phyloP scores from a whole-genome alignment of 2,329 filamentous ascomycete species.

The Sporothrix brunneoviolacea region DNA sequence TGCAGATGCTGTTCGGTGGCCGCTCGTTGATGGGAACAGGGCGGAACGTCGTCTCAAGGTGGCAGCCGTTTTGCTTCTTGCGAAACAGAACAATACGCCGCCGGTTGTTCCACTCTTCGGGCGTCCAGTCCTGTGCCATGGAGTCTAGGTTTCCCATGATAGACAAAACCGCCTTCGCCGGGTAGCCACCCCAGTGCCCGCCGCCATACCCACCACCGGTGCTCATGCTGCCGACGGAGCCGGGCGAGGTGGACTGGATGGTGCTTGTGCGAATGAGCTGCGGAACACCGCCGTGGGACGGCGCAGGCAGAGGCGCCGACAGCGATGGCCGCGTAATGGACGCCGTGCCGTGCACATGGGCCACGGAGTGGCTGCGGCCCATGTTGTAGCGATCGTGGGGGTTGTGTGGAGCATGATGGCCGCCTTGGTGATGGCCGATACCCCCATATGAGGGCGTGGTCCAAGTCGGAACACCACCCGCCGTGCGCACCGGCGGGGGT shows the following conservation, averaged over 20 bases:
- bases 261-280: slow-evolving; percentile 52
- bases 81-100: slow-evolving; percentile 84
- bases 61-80: slow-evolving; percentile 73
- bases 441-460: slow-evolving; percentile 39
- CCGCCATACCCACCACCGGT: slow-evolving; percentile 43
- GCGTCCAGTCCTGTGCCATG: slow-evolving; percentile 79
- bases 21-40: slow-evolving; percentile 73
- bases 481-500: slow-evolving; percentile 29
- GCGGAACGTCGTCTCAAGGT: slow-evolving; percentile 73
- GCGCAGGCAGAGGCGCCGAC: slow-evolving; percentile 43
- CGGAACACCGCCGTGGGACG: slow-evolving; percentile 33
- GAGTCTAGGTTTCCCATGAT: slow-evolving; percentile 76
- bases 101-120: slow-evolving; percentile 71
- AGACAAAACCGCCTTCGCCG: slow-evolving; percentile 77
- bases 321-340: slow-evolving; percentile 38
- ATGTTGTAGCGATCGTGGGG: slow-evolving; percentile 18
- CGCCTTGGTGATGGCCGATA: slow-evolving; percentile 18
- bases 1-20: slow-evolving; percentile 77
- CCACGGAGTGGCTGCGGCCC: slow-evolving; percentile 32
- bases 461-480: slow-evolving; percentile 23
- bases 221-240: slow-evolving; percentile 19
- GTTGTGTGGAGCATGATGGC: slow-evolving; percentile 10
- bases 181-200: slow-evolving; percentile 75
- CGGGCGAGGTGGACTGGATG: slow-evolving; percentile 30
- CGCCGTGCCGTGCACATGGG: slow-evolving; percentile 36